phyloP scores from a whole-genome alignment of 345 rosid species.

The Gossypium thurberi region DNA sequence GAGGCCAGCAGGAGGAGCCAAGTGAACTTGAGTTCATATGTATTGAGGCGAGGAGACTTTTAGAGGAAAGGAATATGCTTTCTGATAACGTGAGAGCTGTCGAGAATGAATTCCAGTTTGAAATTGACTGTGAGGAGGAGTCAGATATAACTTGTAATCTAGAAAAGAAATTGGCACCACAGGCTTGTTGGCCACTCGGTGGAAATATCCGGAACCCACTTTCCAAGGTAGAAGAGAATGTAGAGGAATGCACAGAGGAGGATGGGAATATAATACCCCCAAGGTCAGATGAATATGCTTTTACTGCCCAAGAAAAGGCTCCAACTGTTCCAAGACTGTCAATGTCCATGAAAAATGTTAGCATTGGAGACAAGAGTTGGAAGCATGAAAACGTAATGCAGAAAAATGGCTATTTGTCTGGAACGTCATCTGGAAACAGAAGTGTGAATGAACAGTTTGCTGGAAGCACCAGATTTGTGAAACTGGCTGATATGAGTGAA shows the following conservation, averaged over 20 bases:
- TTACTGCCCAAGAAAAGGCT: neutral
- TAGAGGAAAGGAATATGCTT: slow-evolving; percentile 43
- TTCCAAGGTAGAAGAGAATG: slow-evolving; percentile 39
- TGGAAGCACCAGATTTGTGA: slow-evolving; percentile 50
- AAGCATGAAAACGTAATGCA: slow-evolving; percentile 22
- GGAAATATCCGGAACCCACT: slow-evolving; percentile 24
- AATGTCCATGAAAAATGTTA: slow-evolving; percentile 40
- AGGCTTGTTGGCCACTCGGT: slow-evolving; percentile 6
- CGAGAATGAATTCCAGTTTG: slow-evolving; percentile 28
- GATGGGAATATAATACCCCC: slow-evolving; percentile 11
- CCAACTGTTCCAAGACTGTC: slow-evolving; percentile 23
- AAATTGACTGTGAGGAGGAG: slow-evolving; percentile 32
- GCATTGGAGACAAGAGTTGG: slow-evolving; percentile 41
- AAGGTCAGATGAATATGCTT: slow-evolving; percentile 15
- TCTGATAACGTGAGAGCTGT: slow-evolving; percentile 23
- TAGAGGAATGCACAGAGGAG: slow-evolving; percentile 23
- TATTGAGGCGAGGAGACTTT: slow-evolving; percentile 68
- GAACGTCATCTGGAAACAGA: slow-evolving; percentile 52
- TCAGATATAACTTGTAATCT: slow-evolving; percentile 15
- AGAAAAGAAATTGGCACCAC: slow-evolving; percentile 12
- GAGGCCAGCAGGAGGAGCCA: slow-evolving; percentile 75
- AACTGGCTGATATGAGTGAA: slow-evolving; percentile 50
- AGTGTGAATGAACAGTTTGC: slow-evolving; percentile 64
- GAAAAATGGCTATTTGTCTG: slow-evolving; percentile 36
- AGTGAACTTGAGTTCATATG: slow-evolving; percentile 91